Base-by-base conservation (phyloP, 345 rosid genomes). In the Eucalyptus decipiens region DNA sequence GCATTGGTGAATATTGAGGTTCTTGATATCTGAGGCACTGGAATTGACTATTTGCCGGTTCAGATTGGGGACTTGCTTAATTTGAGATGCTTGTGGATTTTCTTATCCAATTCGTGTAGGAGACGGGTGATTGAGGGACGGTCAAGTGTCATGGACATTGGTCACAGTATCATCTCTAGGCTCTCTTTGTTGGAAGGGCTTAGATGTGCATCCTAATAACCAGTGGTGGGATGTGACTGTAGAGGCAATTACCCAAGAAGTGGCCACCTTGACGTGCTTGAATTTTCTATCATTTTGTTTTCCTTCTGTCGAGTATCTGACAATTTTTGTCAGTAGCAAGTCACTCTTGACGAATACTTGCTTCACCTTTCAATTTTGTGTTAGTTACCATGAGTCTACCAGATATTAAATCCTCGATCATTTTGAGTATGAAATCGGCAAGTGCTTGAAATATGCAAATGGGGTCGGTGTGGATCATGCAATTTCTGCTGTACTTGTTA, bases 111-210 rank as follows among this genome's bases (percentile, higher is more conserved):
- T 18, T 43, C 49, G 4, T 81, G 76, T 23, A 69, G 42, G 18
- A 65, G 54, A 54, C 3, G 5, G 34, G n/a, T 19, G n/a, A 83
- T 83, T 26, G 48, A 81, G 72, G 85, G 62, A 52, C 86, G 17
- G 42, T 40, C 86, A 12, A 54, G 9, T 26, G 40, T 60, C 30
- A 62, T 4, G 56, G 26, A 76, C 62, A 86, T 86, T 40, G 37
- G 49, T 80, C 89, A 40, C 8, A 80, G 56, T 24, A 88, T 90
- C 40, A 88, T 92, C 54, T 92, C 92, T 10, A 85, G 88, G n/a
- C 91, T 92, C 56, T 14, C 47, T 37, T 89, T 48, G 50, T 88
- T 92, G 89, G 92, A 92, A 88, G 93, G 89, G 88, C 90, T 91
- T 15, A 60, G 91, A 89, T 86, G 92, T 89, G 60, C 47, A 37